Evolutionary conservation across 768 basidiomycete species (phyloP).

Genomic region (Suillus variegatus): DNA sequence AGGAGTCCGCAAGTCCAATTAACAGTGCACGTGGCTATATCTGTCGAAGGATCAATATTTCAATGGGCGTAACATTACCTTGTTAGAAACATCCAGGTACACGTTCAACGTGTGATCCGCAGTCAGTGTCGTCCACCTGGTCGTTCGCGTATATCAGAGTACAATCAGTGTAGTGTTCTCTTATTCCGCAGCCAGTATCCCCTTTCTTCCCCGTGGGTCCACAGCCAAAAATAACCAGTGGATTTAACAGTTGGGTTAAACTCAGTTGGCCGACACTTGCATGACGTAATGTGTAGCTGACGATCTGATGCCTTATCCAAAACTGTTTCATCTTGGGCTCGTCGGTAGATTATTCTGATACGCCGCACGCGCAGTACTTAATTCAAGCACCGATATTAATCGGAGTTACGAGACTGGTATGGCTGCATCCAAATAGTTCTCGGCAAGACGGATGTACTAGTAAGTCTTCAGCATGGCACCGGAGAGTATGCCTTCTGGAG

Average conservation of each 20-base stretch:
- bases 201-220: neutral
- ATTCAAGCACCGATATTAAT: neutral
- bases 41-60: neutral
- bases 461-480: neutral
- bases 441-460: neutral
- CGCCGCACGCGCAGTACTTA: neutral
- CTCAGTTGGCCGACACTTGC: neutral
- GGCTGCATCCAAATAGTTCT: neutral
- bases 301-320: no score
- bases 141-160: neutral
- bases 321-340: no score
- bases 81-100: neutral
- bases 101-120: neutral
- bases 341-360: no score
- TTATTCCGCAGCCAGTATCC: neutral
- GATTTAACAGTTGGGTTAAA: neutral
- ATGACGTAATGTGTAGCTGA: neutral
- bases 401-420: neutral
- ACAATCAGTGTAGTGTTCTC: neutral
- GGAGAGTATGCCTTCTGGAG: neutral
- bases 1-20: slow-evolving; percentile 22
- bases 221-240: neutral
- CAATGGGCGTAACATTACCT: neutral
- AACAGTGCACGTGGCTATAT: slow-evolving; percentile 7
- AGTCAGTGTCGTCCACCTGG: neutral